A percentile compares a stretch with the other conserved stretches of the same genome.
phyloP scores from a whole-genome alignment of 2,329 filamentous ascomycete genomes.

The Neonectria faginata region DNA sequence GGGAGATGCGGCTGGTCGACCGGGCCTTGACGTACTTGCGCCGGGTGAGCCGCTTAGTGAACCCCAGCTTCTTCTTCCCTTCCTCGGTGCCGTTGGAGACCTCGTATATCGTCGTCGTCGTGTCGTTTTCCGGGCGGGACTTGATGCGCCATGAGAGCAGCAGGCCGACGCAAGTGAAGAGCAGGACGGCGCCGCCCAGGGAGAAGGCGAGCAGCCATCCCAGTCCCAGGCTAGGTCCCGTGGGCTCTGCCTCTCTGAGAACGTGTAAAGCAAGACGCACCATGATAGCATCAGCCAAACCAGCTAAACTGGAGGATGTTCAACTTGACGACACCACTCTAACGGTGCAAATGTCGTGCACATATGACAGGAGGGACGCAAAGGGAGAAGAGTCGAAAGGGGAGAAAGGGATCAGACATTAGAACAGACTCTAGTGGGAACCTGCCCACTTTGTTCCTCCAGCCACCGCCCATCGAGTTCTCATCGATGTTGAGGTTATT shows the following conservation, averaged over 20 bases:
- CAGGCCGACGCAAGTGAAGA: constrained; percentile 58
- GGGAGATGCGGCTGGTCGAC: constrained; percentile 48
- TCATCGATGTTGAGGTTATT: constrained; percentile 41
- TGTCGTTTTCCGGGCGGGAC: constrained; percentile 32
- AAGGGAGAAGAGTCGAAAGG: constrained; percentile 29
- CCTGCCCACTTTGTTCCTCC: constrained; percentile 39
- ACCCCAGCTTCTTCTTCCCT: constrained; percentile 29
- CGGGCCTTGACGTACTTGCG: constrained; percentile 43
- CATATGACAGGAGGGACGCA: constrained; percentile 14
- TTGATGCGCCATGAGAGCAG: constrained; percentile 55
- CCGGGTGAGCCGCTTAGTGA: constrained; percentile 48
- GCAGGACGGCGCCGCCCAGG: constrained; percentile 59
- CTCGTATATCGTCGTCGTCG: constrained; percentile 46
- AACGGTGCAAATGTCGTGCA: constrained; percentile 14
- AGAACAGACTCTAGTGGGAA: constrained; percentile 20
- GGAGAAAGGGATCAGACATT: constrained; percentile 28
- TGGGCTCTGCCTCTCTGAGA: constrained; percentile 23
- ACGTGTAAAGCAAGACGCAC: constrained; percentile 26
- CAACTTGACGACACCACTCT: constrained; percentile 27
- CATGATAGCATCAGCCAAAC: constrained; percentile 29
- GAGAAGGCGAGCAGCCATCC: constrained; percentile 60
- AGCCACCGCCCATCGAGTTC: constrained; percentile 18
- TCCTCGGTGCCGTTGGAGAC: constrained; percentile 38
- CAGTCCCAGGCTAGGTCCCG: constrained; percentile 45
- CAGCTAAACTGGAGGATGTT: constrained; percentile 12